phyloP scores from a whole-genome alignment of 352 stramenopile species.

The Ophiocytium majus region DNA sequence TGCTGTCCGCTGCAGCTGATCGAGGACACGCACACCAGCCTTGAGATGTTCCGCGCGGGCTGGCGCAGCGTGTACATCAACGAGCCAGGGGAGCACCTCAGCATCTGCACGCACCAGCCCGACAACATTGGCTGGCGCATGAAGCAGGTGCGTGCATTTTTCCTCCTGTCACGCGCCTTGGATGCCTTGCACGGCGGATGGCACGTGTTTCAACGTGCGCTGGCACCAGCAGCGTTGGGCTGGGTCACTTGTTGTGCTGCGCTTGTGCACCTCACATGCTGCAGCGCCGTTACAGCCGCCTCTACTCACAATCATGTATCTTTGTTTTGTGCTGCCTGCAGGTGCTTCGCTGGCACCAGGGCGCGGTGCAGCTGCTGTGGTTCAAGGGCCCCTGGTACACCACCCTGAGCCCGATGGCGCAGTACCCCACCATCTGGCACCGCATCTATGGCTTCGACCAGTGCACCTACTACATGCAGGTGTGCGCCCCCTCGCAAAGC shows the following conservation, averaged over 20 bases:
- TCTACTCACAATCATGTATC: no score
- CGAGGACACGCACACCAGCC: conserved; percentile 53
- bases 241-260: no score
- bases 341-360: conserved; percentile 50
- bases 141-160: conserved; percentile 34
- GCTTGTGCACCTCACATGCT: no score
- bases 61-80: conserved; percentile 56
- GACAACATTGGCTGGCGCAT: conserved; percentile 48
- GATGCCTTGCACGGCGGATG: no score
- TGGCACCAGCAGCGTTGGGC: no score
- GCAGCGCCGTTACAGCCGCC: no score
- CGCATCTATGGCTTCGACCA: conserved; percentile 51
- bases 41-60: conserved; percentile 53
- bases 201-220: no score
- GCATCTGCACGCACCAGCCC: conserved; percentile 48
- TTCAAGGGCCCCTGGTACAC: conserved; percentile 50
- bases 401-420: conserved; percentile 26
- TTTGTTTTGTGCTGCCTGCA: conserved; percentile 24
- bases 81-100: conserved; percentile 42
- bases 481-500: no score
- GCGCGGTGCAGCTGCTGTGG: conserved; percentile 50
- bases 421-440: conserved; percentile 51
- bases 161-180: no score
- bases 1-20: conserved; percentile 26
- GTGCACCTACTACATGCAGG: conserved; percentile 55